phyloP scores from a whole-genome alignment of 768 basidiomycete genomes.

The Hypholoma fasciculare region DNA sequence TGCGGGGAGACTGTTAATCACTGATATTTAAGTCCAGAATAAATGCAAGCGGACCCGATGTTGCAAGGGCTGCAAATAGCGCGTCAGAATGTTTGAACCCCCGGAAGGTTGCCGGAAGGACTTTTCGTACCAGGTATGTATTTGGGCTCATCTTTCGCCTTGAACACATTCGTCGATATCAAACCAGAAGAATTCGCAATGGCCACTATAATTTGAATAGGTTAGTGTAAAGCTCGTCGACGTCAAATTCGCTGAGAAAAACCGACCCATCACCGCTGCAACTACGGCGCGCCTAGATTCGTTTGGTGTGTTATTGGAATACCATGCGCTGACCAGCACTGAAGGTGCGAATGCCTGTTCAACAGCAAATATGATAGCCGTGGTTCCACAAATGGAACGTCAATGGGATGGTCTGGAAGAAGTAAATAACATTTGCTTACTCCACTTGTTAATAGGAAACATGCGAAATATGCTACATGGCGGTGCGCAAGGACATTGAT shows the following conservation, averaged over 20 bases:
- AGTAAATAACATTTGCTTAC: conserved; percentile 22
- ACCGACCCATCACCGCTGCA: conserved; percentile 50
- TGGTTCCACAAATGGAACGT: neutral
- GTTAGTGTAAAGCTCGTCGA: too few relatives aligned
- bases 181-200: conserved; percentile 50
- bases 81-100: neutral
- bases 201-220: conserved; percentile 31
- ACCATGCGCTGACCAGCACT: conserved; percentile 44
- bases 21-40: neutral
- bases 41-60: conserved; percentile 33
- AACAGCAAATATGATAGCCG: too few relatives aligned
- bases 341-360: conserved; percentile 47
- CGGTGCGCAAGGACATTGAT: conserved; percentile 41
- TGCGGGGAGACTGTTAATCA: neutral
- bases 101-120: neutral
- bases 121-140: conserved; percentile 40
- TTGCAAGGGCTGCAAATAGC: conserved; percentile 34
- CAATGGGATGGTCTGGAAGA: neutral
- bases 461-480: conserved; percentile 52
- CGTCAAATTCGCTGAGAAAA: neutral
- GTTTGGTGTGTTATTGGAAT: conserved; percentile 47
- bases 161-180: conserved; percentile 53
- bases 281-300: conserved; percentile 50
- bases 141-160: conserved; percentile 48
- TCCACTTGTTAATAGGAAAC: conserved; percentile 52